A percentile compares a stretch with the other conserved stretches of the same genome.
Conservation (phyloP, 2,329 filamentous ascomycete genomes). For the Chaetomiaceae sp. region DNA sequence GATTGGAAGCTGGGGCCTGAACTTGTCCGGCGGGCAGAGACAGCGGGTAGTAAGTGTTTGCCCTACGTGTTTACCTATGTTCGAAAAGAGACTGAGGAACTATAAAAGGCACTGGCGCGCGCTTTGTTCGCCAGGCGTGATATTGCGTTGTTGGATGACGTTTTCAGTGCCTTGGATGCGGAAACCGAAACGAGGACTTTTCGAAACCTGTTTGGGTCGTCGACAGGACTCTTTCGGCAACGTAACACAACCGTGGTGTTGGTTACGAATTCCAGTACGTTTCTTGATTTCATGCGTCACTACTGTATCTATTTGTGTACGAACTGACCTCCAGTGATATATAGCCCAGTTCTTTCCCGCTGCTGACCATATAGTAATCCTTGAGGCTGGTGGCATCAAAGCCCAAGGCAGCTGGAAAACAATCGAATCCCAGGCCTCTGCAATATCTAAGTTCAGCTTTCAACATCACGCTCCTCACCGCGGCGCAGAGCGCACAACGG, state of each 20-base stretch:
- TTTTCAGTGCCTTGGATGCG: slow-evolving; percentile 35
- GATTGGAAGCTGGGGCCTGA: slow-evolving; percentile 26
- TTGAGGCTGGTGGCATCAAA: not conserved
- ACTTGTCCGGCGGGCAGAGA: slow-evolving; percentile 27
- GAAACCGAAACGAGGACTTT: slow-evolving; percentile 32
- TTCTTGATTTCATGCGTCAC: too few relatives aligned
- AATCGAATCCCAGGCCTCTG: not conserved
- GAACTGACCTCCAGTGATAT: too few relatives aligned
- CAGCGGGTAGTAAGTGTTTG: slow-evolving; percentile 19
- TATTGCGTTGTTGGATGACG: slow-evolving; percentile 35
- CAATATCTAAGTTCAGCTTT: slow-evolving; percentile 2
- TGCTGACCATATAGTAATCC: not conserved
- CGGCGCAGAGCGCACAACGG: too few relatives aligned
- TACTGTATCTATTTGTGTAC: too few relatives aligned
- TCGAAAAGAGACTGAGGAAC: not conserved
- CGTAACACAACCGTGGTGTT: slow-evolving; percentile 32
- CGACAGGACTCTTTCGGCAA: slow-evolving; percentile 30
- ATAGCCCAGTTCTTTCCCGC: not conserved
- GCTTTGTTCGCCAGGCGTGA: slow-evolving; percentile 32
- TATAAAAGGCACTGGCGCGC: slow-evolving; percentile 34
- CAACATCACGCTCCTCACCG: too few relatives aligned
- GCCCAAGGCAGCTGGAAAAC: not conserved
- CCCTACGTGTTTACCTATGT: not conserved
- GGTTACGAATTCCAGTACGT: slow-evolving; percentile 31
- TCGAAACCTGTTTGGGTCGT: slow-evolving; percentile 30